Conservation (phyloP, 371 early-diverging fungal species). For the Mucor racemosus region DNA sequence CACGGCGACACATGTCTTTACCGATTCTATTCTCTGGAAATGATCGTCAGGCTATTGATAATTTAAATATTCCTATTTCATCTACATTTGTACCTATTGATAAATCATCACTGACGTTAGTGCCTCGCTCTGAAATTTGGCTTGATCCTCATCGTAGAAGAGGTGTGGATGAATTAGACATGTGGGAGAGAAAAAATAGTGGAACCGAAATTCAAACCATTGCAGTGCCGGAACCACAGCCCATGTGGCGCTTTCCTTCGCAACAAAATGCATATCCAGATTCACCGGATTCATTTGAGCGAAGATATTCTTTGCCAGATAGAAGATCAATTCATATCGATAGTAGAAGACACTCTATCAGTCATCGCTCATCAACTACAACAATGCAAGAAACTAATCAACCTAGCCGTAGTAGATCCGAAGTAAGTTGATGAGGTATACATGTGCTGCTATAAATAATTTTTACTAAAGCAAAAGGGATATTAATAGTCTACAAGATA, state of each 20-base stretch:
- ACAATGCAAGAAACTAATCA: conserved; percentile 6
- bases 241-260: conserved; percentile 23
- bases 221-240: not conserved
- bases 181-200: conserved; percentile 45
- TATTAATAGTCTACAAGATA: not conserved
- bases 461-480: not conserved
- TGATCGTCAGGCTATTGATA: conserved; percentile 6
- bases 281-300: conserved; percentile 26
- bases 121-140: conserved; percentile 41
- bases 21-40: conserved; percentile 15
- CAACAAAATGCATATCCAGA: conserved; percentile 25
- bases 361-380: conserved; percentile 13
- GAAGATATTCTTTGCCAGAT: not conserved
- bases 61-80: conserved; percentile 21
- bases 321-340: conserved; percentile 3
- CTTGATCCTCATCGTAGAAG: conserved; percentile 44
- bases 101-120: conserved; percentile 40
- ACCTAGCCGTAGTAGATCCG: conserved; percentile 9
- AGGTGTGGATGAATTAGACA: conserved; percentile 48
- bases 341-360: not conserved
- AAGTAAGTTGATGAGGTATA: not conserved
- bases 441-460: not conserved
- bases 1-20: conserved; percentile 10
- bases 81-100: conserved; percentile 20
- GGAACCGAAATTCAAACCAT: conserved; percentile 10